Evolutionary conservation across 306 rosid genomes (phyloP).

Genomic region (Chamaecrista fasciculata): DNA sequence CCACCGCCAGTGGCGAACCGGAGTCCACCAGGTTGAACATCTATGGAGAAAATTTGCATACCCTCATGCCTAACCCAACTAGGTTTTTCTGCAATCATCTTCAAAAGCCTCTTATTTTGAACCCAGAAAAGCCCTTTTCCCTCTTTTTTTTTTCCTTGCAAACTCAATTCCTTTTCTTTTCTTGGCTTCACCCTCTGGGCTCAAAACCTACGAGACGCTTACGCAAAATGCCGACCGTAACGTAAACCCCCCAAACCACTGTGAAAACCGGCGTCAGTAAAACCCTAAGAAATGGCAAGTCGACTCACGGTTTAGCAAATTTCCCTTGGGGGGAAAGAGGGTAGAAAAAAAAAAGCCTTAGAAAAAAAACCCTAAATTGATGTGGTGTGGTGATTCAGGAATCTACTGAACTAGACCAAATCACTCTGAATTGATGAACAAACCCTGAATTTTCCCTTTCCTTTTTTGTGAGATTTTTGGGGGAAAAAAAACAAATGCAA

Average conservation of each 20-base stretch:
- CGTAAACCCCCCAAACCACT: slow-evolving; percentile 11
- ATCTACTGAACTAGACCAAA: not conserved
- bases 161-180: slow-evolving; percentile 15
- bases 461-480: not conserved
- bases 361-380: slow-evolving; percentile 21
- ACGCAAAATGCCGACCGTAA: slow-evolving; percentile 23
- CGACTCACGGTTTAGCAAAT: slow-evolving; percentile 13
- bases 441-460: not conserved
- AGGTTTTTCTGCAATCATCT: slow-evolving; percentile 94
- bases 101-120: slow-evolving; percentile 26
- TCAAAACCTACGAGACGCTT: slow-evolving; percentile 30
- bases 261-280: slow-evolving; percentile 26
- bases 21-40: slow-evolving; percentile 93
- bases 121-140: slow-evolving; percentile 18
- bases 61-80: slow-evolving; percentile 96
- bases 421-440: slow-evolving; percentile 18
- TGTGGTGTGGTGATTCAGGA: not conserved
- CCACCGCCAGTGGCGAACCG: slow-evolving; percentile 98
- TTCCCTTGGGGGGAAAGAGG: not conserved
- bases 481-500: not conserved
- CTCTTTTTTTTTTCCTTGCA: slow-evolving; percentile 5
- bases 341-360: not conserved
- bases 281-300: slow-evolving; percentile 10
- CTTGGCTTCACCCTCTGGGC: slow-evolving; percentile 11
- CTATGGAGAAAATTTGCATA: slow-evolving; percentile 96